Percentiles rank a stretch among this genome's conserved stretches.
These are phyloP conservation scores for Candida smagusa DNA, from an alignment of 1,139 yeast genomes.

Conservation along the genomic window DNA sequence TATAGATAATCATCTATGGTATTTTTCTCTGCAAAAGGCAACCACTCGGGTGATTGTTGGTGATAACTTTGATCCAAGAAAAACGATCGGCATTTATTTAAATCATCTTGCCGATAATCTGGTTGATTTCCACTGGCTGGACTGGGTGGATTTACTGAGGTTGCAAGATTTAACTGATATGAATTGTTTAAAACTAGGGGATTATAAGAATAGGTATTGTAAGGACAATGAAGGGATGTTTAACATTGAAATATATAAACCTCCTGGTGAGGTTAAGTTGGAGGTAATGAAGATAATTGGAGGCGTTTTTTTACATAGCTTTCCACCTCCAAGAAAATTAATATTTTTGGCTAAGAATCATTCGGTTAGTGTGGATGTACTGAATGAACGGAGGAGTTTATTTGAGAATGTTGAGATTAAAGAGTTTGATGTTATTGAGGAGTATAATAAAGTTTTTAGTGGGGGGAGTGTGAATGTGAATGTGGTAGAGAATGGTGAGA, in stretches of 20 bases:
- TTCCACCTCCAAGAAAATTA: constrained; percentile 16
- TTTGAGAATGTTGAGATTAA: background rate
- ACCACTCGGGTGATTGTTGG: background rate
- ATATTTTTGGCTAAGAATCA: constrained; percentile 16
- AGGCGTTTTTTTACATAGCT: background rate
- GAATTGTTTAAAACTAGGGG: no score
- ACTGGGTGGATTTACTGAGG: constrained; percentile 37
- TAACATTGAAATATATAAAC: constrained; percentile 25
- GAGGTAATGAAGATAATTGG: no score
- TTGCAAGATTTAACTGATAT: no score
- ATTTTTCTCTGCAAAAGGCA: constrained; percentile 9
- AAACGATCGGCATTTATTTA: constrained; percentile 19
- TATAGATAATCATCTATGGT: constrained; percentile 26
- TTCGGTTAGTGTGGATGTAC: constrained; percentile 3
- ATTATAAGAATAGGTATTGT: constrained; percentile 20
- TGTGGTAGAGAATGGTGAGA: no score
- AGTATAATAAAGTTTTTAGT: no score
- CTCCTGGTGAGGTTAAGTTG: constrained; percentile 20
- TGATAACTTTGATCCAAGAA: constrained; percentile 19
- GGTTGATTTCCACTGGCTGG: constrained; percentile 41
- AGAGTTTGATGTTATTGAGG: constrained; percentile 13
- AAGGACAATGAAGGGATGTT: constrained; percentile 14
- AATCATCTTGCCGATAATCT: constrained; percentile 7
- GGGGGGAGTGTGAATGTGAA: no score
- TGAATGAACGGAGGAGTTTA: no score